Base-by-base conservation (phyloP, 768 basidiomycete genomes). In the Artomyces pyxidatus region DNA sequence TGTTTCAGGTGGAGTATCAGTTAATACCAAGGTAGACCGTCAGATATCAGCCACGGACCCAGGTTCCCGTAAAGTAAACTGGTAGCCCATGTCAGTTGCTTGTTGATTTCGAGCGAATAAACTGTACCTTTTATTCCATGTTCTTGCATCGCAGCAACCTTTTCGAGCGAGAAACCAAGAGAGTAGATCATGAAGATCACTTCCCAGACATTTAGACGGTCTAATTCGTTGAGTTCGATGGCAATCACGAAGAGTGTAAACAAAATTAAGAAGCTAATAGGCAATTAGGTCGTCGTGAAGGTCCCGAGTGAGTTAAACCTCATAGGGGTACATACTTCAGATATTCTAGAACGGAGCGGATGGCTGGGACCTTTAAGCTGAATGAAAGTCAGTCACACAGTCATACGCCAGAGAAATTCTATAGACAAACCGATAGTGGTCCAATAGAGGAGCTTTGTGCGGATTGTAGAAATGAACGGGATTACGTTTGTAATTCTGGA, bases 381-480 rank as follows among this genome's bases (percentile, higher is more conserved):
- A 10, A 42, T 25, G 40, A 30, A 17, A 27, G 29, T 41, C 51
- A 61, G 43, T 45, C 38, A 40, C 48, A 27, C 28, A 16, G 19
- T 9, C 3, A 12, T 12, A 16, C 8, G 6, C 23, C n/a, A 26
- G 23, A 25, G 40, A 22, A 37, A 21, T 35, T 8, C 6, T 28
- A 29, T 38, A 35, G 29, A 25, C 35, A 14, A 47, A 89, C 88
- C 94, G 82, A 61, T 96, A 97, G 65, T 97, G 93, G 61, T 97
- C 92, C 6, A 97, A 76, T n/a, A 96, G 65, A 16, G 93, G 90
- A 0, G 93, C 93, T 62, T 83, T 89, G 60, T 92, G 85, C 3
- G 93, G 93, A 61, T 97, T 91, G 63, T 97, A 96, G 58, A 95
- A 86, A 63, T 93, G 89, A 28, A 96, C 77, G 10, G 94, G 91